Evolutionary conservation across 371 early-diverging fungal species (phyloP), one percentile per base, ranked within the genome.

Genomic region (Apophysomyces elegans): DNA sequence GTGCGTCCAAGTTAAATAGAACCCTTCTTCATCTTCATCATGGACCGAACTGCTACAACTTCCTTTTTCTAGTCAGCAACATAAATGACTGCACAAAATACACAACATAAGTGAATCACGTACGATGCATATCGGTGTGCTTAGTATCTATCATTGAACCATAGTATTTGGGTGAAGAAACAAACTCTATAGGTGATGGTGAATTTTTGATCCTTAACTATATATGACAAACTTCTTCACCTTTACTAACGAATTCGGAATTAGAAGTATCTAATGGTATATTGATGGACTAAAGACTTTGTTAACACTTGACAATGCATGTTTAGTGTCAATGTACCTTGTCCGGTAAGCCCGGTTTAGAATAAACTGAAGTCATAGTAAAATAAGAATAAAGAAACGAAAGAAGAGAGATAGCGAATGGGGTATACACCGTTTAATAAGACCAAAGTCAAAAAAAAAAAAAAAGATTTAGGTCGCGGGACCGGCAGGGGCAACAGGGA

Each of bases 1-100:
- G 63, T 80, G 76, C 35, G 78, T 80, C 76, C 76, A 80, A 18
- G 71, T 58, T 38, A 80, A 56, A 64, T 80, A 80, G 3, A 80
- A 64, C 1, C 80, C 72, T 50, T 80, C 78, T 50, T 80, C 78
- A 41, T 80, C 73, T 45, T 78, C 69, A 41, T 74, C 76, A 60
- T 77, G 50, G 1, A 50, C 11, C 11, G 54, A 50, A 21, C 35
- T 50, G 21, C 54, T 50, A 32, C 21, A 26, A 26, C 16, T 26
- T 5, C 9, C 18, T 50, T 21, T 21, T 5, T 50, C 54, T 50
- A 21, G 21, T 50, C 9, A 2, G 47, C n/a, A n/a, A 47, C 0
- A 21, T 21, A 26, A 50, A 50, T 18, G 21, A 16, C 0, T 50
- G 4, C 9, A 9, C 21, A 50, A n/a, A n/a, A 21, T 50, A 21